Evolutionary conservation across 140 eudicot genomes (phyloP), one percentile per base, ranked within the genome.

Genomic region (Artemisia princeps): DNA sequence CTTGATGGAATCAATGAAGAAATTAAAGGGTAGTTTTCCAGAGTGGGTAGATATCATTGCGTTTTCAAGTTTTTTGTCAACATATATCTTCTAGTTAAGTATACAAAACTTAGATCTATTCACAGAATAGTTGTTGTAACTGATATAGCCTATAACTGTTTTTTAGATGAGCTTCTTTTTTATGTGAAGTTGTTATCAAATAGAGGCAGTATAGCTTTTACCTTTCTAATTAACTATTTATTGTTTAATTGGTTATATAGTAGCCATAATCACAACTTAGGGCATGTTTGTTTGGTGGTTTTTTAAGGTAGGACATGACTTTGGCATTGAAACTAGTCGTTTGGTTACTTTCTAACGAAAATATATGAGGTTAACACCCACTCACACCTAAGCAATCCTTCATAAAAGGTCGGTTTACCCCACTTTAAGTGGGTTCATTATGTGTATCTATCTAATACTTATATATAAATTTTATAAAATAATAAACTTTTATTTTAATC

Each of bases 11-110:
- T 61, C 83, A 11, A 62, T 83, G 42, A 80, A 75, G 72, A 76
- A 71, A 37, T 50, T 94, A 78, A 94, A 84, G 60, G 76, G 77
- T 71, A 81, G 77, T 65, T 94, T 94, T 56, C 99, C 99, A 11
- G 67, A 78, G 26, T 94, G 99, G 99, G 94, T 86, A 66, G 99
- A 94, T 75, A 79, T 81, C 11, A 72, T 81, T 2, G 80, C 96
- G 8, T 86, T 69, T 64, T 78, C 99, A 4, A 88, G 95, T 74
- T 88, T 80, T 79, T 67, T 84, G 72, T 94, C 99, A 0, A 69
- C 82, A 30, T 88, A 94, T 74, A 28, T 70, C 42, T 78, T 88
- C 74, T 88, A 85, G 75, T 57, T 51, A 55, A 20, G 40, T 51
- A 52, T 70, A 66, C 20, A 16, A 4, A 11, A 10, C 40, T 24